Evolutionary conservation across 129 eudicot species (phyloP).

Genomic region (Logfia minima): DNA sequence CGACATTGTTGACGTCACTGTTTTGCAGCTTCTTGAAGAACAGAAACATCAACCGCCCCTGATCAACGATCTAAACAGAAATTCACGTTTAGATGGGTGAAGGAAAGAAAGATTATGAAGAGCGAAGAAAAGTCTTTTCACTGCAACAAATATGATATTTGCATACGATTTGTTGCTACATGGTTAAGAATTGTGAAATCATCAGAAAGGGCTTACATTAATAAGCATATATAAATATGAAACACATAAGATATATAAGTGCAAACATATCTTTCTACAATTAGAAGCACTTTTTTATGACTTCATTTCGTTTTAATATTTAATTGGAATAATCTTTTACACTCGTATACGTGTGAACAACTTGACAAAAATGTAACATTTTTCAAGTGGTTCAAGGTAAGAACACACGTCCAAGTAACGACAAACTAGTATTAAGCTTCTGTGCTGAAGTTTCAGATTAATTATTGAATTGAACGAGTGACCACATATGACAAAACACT

Average conservation of each 20-base stretch:
- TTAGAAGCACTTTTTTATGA: not conserved
- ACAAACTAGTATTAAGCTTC: not conserved
- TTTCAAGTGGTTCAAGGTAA: not conserved
- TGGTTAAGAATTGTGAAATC: not conserved
- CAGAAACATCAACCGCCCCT: slow-evolving; percentile 48
- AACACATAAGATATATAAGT: not conserved
- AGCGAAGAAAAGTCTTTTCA: not conserved
- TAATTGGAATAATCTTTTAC: not conserved
- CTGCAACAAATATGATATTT: not conserved
- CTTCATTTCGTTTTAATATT: not conserved
- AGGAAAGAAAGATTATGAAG: slow-evolving; percentile 3
- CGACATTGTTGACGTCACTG: slow-evolving; percentile 63
- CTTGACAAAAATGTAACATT: not conserved
- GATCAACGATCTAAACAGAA: slow-evolving; percentile 42
- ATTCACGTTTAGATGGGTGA: slow-evolving; percentile 1
- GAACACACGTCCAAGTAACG: slow-evolving; percentile 1
- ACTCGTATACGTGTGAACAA: not conserved
- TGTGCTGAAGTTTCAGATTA: not conserved
- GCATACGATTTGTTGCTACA: not conserved
- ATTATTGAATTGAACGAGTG: slow-evolving; percentile 21
- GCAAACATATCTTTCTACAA: not conserved
- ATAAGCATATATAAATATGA: not conserved
- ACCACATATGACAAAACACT: slow-evolving; percentile 12
- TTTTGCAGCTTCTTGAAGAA: slow-evolving; percentile 76
- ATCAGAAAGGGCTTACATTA: not conserved